Base-by-base conservation (phyloP, 73 alveolate species). In the Effrenium voratum region DNA sequence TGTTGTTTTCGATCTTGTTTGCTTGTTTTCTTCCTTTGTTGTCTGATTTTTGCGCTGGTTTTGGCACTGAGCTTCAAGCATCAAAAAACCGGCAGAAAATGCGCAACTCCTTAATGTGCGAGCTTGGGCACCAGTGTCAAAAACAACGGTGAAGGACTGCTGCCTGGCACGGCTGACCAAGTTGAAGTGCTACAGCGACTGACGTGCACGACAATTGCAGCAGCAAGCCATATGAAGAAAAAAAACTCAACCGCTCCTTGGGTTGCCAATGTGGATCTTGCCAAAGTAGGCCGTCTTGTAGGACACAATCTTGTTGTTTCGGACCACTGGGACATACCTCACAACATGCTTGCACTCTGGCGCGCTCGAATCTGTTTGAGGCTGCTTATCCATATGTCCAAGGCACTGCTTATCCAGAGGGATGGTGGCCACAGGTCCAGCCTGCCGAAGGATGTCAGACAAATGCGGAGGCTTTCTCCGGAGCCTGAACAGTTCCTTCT, bases 201-300 rank as follows among this genome's bases (percentile, higher is more conserved):
- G 90, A 45, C 63, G 12, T 10, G n/a, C 40, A 79, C 22, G 60
- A 57, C 26, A 52, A 8, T 52, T 19, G 19, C 19, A 8, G 19
- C 63, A 8, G 19, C 26, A 12, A 19, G 63, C 26, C 63, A 12
- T 52, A 12, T 52, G 63, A 52, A 12, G 63, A 19, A 52, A 52
- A 52, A 52, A 52, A 52, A 52, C 26, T 8, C 63, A 63, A 63
- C 77, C 8, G 50, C 46, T 24, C 91, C 96, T 88, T 41, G 86
- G 66, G 28, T 66, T 77, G 44, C 96, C 96, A 8, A 88, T 38
- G 86, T 88, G 96, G 41, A 88, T 88, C 96, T 88, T 88, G 66
- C 96, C 96, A 45, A 88, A 88, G 96, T 88, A 88, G 59, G 96
- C 96, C 26, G 96, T 88, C 96, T 88, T 88, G 85, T 88, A 88